Percentiles rank a stretch among this genome's conserved stretches.
Conservation (phyloP, 176 grass and related monocot species). For the Avena atlantica region DNA sequence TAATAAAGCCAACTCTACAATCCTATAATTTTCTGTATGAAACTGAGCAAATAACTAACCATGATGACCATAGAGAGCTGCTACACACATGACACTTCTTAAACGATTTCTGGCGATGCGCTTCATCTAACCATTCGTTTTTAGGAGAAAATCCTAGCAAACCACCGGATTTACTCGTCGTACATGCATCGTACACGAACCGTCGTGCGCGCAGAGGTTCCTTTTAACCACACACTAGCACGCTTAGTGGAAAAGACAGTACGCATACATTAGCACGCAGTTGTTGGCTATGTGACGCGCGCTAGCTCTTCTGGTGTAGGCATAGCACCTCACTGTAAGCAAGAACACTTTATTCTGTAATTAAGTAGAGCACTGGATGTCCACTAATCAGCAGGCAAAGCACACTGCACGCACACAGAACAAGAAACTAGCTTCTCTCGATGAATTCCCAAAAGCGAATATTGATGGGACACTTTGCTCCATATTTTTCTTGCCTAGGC, state of each 20-base stretch:
- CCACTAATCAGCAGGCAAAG: constrained; percentile 49
- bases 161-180: too few relatives aligned
- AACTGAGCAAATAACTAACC: background rate
- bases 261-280: constrained; percentile 33
- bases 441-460: constrained; percentile 54
- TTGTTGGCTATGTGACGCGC: background rate
- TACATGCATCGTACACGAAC: too few relatives aligned
- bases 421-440: constrained; percentile 42
- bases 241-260: constrained; percentile 18
- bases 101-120: too few relatives aligned
- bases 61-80: background rate
- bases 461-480: constrained; percentile 43
- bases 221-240: background rate
- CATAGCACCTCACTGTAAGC: constrained; percentile 26
- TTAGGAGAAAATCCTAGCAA: too few relatives aligned
- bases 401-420: constrained; percentile 44
- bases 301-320: constrained; percentile 3
- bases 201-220: too few relatives aligned
- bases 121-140: too few relatives aligned
- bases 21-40: constrained; percentile 7
- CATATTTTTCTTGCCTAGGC: constrained; percentile 12
- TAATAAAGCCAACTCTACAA: background rate
- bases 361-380: constrained; percentile 48
- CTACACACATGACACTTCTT: too few relatives aligned
- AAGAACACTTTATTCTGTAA: constrained; percentile 40